These are phyloP conservation scores for Xerocomellus amylosporus DNA, from an alignment of 768 basidiomycete species.

Conservation along the genomic window DNA sequence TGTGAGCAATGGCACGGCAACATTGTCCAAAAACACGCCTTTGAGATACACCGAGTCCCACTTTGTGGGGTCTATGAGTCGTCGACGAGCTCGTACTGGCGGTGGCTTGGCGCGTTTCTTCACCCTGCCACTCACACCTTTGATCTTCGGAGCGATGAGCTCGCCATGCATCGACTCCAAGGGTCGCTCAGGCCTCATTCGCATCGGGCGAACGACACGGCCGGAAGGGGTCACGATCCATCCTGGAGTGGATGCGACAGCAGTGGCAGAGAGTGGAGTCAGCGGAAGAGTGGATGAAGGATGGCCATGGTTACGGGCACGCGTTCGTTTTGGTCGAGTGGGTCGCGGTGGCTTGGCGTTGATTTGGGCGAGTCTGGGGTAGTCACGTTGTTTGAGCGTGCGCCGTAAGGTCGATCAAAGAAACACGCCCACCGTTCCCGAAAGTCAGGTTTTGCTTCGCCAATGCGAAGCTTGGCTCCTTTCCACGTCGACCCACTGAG, in stretches of 20 bases:
- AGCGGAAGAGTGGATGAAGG: conserved; percentile 64
- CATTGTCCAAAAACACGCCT: conserved; percentile 59
- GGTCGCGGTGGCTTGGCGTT: conserved; percentile 26
- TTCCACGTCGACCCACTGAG: conserved; percentile 86
- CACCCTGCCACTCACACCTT: conserved; percentile 29
- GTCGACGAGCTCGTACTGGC: conserved; percentile 54
- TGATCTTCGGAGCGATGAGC: conserved; percentile 2
- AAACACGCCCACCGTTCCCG: conserved; percentile 47
- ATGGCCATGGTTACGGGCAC: conserved; percentile 35
- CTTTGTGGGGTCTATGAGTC: conserved; percentile 68
- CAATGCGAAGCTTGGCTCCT: conserved; percentile 78
- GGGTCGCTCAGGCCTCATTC: conserved; percentile 68
- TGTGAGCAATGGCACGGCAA: conserved; percentile 4
- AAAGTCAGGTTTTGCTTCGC: conserved; percentile 80
- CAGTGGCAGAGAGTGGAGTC: conserved; percentile 57
- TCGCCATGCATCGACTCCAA: conserved; percentile 33
- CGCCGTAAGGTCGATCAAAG: not conserved
- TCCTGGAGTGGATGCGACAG: conserved; percentile 52
- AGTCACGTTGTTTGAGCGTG: not conserved
- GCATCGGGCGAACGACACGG: conserved; percentile 60
- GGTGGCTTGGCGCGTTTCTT: conserved; percentile 50
- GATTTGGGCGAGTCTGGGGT: conserved; percentile 11
- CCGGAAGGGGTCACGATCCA: conserved; percentile 73
- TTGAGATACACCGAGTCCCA: conserved; percentile 71
- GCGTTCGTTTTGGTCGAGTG: conserved; percentile 42